A percentile compares a stretch with the other conserved stretches of the same genome.
phyloP scores from a whole-genome alignment of 192 early-diverging fungal species.

The Coemansia sp. region DNA sequence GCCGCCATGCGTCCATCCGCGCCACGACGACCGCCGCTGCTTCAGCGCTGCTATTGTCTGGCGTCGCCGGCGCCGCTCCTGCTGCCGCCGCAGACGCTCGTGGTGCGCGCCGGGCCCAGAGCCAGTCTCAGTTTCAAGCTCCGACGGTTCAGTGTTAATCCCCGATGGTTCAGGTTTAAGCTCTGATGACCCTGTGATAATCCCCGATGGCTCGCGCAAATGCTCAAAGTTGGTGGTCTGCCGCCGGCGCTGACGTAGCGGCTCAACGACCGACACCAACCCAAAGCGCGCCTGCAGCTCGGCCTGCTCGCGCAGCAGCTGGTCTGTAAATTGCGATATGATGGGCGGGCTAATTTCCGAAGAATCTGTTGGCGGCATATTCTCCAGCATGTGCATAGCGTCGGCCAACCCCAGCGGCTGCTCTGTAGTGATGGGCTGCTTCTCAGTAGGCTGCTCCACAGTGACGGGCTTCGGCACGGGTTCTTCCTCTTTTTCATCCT shows the following conservation, averaged over 20 bases:
- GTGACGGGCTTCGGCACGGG: slow-evolving; percentile 3
- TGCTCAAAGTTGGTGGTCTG: slow-evolving; percentile 16
- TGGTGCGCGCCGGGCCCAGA: slow-evolving; percentile 22
- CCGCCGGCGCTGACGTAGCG: slow-evolving; percentile 12
- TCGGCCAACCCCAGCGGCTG: slow-evolving; percentile 31
- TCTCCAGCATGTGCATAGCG: slow-evolving; percentile 11
- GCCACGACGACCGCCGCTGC: slow-evolving; percentile 52
- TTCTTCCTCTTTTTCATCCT: background rate
- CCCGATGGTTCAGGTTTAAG: background rate
- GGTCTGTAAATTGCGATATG: slow-evolving; percentile 14
- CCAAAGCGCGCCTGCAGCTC: slow-evolving; percentile 34
- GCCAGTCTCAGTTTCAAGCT: background rate
- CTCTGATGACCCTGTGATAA: background rate
- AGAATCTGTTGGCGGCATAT: background rate
- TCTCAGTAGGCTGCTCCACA: slow-evolving; percentile 2
- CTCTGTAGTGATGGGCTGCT: slow-evolving; percentile 1
- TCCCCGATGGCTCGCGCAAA: background rate
- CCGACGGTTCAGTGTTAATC: background rate
- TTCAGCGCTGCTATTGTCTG: slow-evolving; percentile 44
- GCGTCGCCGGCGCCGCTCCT: slow-evolving; percentile 47
- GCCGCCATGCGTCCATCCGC: slow-evolving; percentile 26
- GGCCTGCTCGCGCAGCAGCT: slow-evolving; percentile 43
- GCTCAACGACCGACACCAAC: background rate
- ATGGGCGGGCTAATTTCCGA: background rate
- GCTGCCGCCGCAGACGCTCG: slow-evolving; percentile 37